Evolutionary conservation across 2,329 filamentous ascomycete species (phyloP), one percentile per base, ranked within the genome.

Genomic region (Colletotrichum musae): DNA sequence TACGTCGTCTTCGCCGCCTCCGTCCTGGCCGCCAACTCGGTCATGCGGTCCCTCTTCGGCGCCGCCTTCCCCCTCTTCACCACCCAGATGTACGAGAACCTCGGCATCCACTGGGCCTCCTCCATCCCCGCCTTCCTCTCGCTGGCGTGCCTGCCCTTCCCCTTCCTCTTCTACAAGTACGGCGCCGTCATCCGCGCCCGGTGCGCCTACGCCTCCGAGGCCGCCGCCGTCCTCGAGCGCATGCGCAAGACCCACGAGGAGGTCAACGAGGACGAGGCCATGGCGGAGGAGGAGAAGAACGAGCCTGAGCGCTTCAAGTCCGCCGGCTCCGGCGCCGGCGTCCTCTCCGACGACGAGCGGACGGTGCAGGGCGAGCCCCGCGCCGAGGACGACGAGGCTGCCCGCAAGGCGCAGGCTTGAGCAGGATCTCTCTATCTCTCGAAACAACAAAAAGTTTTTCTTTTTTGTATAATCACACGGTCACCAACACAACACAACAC

Each of bases 101-200:
- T 92, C 2, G 92, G 93, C 56, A 90, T 92, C 64, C 92, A 94
- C 81, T 95, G 93, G 93, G 93, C 92, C 1, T 89, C 86, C 41
- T 89, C 88, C 0, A 82, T 95, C 15, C 93, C 92, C 0, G 93
- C 90, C 0, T 95, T 95, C 81, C 83, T 95, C 4, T 88, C 92
- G 0, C 78, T 94, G 4, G 86, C 85, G 12, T 94, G 92, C 78
- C 83, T 94, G 18, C 92, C 93, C 0, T 91, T 93, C 75, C 93
- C 93, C 0, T 92, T 93, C 78, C 78, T 95, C 16, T 93, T 95
- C 79, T 93, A 93, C 82, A 90, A 87, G 73, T 94, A 93, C 77
- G 88, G 88, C 24, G 79, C 79, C 3, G 51, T 71, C 2, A 88
- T 90, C 71, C 83, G 88, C 32, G 76, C 77, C 70, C 82, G 81